A percentile compares a stretch with the other conserved stretches of the same genome.
phyloP scores from a whole-genome alignment of 2,329 filamentous ascomycete genomes.

The Talaromyces sp. region DNA sequence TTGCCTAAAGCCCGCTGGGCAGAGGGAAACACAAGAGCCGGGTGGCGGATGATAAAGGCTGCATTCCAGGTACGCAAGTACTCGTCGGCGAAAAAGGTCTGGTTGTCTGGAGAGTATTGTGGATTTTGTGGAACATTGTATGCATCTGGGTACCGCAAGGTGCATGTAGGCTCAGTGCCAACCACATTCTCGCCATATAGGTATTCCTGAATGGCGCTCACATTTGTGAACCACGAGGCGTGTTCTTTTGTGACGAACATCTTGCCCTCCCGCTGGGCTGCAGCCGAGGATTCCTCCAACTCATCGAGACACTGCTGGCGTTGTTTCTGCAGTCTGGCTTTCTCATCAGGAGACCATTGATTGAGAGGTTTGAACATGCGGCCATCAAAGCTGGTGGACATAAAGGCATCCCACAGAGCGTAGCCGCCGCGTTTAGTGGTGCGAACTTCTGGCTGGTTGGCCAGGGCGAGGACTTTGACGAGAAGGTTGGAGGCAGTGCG shows the following conservation, averaged over 20 bases:
- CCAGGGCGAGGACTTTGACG: constrained; percentile 23
- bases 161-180: not conserved
- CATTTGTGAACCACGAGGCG: constrained; percentile 21
- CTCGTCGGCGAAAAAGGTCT: constrained; percentile 30
- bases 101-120: constrained; percentile 21
- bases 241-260: constrained; percentile 34
- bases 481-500: constrained; percentile 30
- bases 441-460: constrained; percentile 19
- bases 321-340: not conserved
- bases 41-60: constrained; percentile 35
- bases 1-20: constrained; percentile 26
- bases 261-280: constrained; percentile 20
- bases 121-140: not conserved
- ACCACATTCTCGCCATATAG: constrained; percentile 3
- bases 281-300: constrained; percentile 18
- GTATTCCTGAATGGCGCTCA: constrained; percentile 15
- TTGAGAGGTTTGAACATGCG: constrained; percentile 14
- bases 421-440: constrained; percentile 20
- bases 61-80: constrained; percentile 28
- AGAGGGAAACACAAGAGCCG: constrained; percentile 34
- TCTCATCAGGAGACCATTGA: constrained; percentile 24
- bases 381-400: constrained; percentile 9
- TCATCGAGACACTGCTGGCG: constrained; percentile 23
- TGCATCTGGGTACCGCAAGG: not conserved
- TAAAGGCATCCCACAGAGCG: constrained; percentile 21